phyloP scores from a whole-genome alignment of 2,329 filamentous ascomycete species.

The Ceratocystis lukuohia region DNA sequence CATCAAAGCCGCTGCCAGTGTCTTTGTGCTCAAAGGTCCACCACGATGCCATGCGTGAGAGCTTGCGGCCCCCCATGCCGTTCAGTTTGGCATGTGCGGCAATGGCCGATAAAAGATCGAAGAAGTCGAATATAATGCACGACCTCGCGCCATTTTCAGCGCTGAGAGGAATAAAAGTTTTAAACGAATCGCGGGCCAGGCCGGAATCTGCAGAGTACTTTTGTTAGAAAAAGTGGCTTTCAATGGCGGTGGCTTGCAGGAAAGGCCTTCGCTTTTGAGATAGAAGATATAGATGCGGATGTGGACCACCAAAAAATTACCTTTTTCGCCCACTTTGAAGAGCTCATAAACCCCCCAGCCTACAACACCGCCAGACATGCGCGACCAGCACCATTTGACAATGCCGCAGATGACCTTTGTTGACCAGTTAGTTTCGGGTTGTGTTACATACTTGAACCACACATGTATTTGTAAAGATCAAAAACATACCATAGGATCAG shows the following conservation, averaged over 20 bases:
- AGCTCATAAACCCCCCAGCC: slow-evolving; percentile 96
- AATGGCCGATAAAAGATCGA: slow-evolving; percentile 79
- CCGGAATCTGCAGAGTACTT: slow-evolving; percentile 55
- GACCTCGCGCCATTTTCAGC: slow-evolving; percentile 75
- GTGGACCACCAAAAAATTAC: slow-evolving; percentile 37
- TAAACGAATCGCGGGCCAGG: slow-evolving; percentile 83
- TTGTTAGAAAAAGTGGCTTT: not conserved
- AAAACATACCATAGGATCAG: slow-evolving; percentile 68
- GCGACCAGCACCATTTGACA: slow-evolving; percentile 96
- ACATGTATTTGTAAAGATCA: not conserved
- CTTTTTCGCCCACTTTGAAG: slow-evolving; percentile 86
- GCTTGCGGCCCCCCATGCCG: slow-evolving; percentile 80
- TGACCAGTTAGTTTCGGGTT: not conserved
- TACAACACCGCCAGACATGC: slow-evolving; percentile 78
- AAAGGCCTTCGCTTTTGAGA: not conserved
- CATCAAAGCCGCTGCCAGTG: slow-evolving; percentile 80
- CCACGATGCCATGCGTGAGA: slow-evolving; percentile 93
- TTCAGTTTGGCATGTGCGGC: slow-evolving; percentile 89
- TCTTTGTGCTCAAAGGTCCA: slow-evolving; percentile 94
- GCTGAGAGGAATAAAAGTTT: slow-evolving; percentile 89
- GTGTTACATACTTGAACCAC: not conserved
- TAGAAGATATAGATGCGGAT: not conserved
- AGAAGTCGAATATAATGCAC: slow-evolving; percentile 90
- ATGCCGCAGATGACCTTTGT: slow-evolving; percentile 77
- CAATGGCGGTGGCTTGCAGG: not conserved